Evolutionary conservation across 352 stramenopile genomes (phyloP).

Genomic region (Phytophthora capsici): DNA sequence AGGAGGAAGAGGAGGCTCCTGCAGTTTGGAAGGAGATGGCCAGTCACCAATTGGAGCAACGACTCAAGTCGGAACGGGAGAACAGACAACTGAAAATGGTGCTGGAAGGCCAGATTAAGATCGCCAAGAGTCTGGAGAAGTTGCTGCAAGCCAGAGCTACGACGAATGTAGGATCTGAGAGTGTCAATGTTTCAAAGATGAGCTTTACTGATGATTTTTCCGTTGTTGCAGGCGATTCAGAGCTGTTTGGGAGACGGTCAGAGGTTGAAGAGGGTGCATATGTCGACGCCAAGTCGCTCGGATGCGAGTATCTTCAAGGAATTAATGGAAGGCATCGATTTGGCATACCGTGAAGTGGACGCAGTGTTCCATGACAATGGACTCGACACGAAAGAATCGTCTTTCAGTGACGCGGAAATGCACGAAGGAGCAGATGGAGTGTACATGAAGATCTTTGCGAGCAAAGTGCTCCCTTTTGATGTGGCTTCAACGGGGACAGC

Average conservation of each 20-base stretch:
- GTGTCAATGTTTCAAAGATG: not conserved
- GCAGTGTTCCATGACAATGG: conserved; percentile 45
- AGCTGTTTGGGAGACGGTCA: conserved; percentile 24
- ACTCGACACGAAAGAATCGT: conserved; percentile 40
- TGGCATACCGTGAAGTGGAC: conserved; percentile 50
- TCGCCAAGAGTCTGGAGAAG: conserved; percentile 68
- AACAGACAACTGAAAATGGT: conserved; percentile 65
- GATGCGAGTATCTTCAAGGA: conserved; percentile 47
- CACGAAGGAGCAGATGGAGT: conserved; percentile 39
- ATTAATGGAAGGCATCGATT: conserved; percentile 42
- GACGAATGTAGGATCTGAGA: conserved; percentile 27
- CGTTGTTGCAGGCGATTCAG: conserved; percentile 36
- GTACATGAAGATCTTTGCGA: conserved; percentile 61
- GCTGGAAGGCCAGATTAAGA: conserved; percentile 71
- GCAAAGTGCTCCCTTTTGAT: conserved; percentile 57
- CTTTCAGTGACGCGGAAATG: conserved; percentile 48
- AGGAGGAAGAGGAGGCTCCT: conserved; percentile 15
- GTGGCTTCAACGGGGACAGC: conserved; percentile 42
- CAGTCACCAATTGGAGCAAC: conserved; percentile 47
- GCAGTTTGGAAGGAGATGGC: conserved; percentile 58
- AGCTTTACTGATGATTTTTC: not conserved
- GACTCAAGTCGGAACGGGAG: conserved; percentile 61
- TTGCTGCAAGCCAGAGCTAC: conserved; percentile 44
- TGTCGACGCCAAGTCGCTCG: conserved; percentile 29
- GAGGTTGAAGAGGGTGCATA: conserved; percentile 38